Conservation (phyloP, 1,284 basidiomycete species). For the Cutaneotrichosporon sp. region DNA sequence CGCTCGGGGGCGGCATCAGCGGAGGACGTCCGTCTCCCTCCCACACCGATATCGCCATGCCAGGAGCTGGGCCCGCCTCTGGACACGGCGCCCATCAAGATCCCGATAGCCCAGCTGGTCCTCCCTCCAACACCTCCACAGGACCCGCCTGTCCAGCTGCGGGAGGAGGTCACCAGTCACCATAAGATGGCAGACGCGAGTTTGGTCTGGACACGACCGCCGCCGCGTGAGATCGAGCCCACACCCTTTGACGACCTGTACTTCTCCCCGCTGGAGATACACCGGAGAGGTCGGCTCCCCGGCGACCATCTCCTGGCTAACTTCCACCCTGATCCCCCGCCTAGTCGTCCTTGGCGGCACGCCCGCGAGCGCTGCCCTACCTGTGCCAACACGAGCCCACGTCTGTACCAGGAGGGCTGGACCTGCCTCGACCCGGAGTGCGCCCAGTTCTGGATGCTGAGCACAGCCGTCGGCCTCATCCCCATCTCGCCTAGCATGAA, state of each 20-base stretch:
- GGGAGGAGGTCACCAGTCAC: neutral
- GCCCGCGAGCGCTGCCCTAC: conserved; percentile 19
- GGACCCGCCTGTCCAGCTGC: neutral
- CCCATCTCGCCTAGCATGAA: conserved; percentile 37
- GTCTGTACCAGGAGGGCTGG: conserved; percentile 43
- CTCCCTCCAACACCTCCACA: no score
- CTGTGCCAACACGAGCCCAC: conserved; percentile 21
- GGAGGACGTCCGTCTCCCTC: neutral
- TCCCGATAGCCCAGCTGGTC: no score
- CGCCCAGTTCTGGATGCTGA: conserved; percentile 40
- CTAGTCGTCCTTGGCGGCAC: neutral
- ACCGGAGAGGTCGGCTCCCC: neutral
- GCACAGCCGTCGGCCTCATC: conserved; percentile 25
- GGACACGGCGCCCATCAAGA: no score
- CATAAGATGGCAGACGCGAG: neutral
- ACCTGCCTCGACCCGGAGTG: conserved; percentile 38
- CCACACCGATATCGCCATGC: neutral
- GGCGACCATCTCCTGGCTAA: conserved; percentile 3
- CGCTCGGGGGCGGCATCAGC: neutral
- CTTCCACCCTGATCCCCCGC: neutral
- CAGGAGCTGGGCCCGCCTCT: neutral
- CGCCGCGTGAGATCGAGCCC: no score
- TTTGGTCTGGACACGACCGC: neutral
- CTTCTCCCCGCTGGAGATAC: neutral
- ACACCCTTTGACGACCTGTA: neutral